Conservation (phyloP, 805 yeast species). For the Pichia paraexigua region DNA sequence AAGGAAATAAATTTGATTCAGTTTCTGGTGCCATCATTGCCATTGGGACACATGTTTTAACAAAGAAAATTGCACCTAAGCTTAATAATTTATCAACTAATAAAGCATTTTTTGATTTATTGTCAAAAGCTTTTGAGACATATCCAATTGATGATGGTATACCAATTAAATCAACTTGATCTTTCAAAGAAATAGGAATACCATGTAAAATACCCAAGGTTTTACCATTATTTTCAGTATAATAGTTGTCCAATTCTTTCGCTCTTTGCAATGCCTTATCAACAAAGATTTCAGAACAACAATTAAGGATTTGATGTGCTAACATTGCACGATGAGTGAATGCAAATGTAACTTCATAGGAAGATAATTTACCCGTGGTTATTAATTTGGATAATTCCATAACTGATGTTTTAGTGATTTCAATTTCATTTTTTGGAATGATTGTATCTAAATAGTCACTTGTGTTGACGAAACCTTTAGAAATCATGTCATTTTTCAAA, state of each 20-base stretch:
- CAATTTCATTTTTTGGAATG: constrained; percentile 7
- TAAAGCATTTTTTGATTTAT: constrained; percentile 30
- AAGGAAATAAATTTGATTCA: constrained; percentile 40
- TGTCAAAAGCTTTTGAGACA: neutral
- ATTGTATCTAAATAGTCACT: constrained; percentile 15
- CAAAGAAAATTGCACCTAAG: constrained; percentile 46
- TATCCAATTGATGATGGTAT: neutral
- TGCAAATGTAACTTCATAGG: constrained; percentile 39
- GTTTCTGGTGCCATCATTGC: constrained; percentile 56
- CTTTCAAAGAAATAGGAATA: constrained; percentile 42
- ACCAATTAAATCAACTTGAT: constrained; percentile 39
- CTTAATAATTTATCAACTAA: constrained; percentile 32
- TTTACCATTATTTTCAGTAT: constrained; percentile 30
- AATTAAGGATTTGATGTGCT: constrained; percentile 45
- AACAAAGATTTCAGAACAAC: constrained; percentile 38
- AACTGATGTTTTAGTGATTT: constrained; percentile 5
- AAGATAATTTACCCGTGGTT: constrained; percentile 18
- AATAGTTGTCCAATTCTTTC: neutral
- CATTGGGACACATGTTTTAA: constrained; percentile 51
- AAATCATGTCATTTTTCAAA: constrained; percentile 21
- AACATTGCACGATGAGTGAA: constrained; percentile 51
- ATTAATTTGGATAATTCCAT: neutral
- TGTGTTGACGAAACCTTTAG: constrained; percentile 34
- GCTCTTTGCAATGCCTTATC: constrained; percentile 55
- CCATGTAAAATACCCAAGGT: constrained; percentile 60